Evolutionary conservation across 2,329 filamentous ascomycete species (phyloP).

Genomic region (Chaetomiaceae sp.): DNA sequence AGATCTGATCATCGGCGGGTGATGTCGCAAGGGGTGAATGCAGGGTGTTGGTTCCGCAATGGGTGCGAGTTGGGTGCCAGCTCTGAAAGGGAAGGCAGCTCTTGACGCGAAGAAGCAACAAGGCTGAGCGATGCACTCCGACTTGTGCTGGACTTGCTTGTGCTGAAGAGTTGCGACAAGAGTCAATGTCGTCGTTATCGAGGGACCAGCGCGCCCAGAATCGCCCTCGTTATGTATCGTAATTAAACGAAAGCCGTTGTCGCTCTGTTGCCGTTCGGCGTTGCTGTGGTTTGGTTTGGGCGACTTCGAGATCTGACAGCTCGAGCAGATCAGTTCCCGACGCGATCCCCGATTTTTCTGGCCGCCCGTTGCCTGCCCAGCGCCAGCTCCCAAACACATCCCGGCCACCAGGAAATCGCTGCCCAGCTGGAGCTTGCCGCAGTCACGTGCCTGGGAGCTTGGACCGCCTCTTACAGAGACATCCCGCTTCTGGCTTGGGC

Average conservation of each 20-base stretch:
- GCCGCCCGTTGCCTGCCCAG: conserved; percentile 12
- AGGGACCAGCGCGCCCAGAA: not conserved
- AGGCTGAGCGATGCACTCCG: too few relatives aligned
- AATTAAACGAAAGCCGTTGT: not conserved
- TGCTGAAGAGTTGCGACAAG: too few relatives aligned
- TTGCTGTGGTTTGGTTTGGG: not conserved
- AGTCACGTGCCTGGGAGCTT: conserved; percentile 26
- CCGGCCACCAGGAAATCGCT: conserved; percentile 6
- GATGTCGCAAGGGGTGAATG: not conserved
- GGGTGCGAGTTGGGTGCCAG: not conserved
- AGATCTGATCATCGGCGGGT: conserved; percentile 24
- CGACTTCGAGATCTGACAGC: not conserved
- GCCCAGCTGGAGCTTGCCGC: conserved; percentile 15
- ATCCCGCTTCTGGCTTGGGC: not conserved
- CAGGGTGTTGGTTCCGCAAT: not conserved
- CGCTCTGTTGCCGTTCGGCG: not conserved
- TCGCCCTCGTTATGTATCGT: not conserved
- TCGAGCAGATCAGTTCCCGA: not conserved
- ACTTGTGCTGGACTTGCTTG: too few relatives aligned
- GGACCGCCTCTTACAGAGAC: conserved; percentile 19
- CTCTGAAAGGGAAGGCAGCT: too few relatives aligned
- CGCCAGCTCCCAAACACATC: conserved; percentile 12
- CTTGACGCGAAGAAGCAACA: too few relatives aligned
- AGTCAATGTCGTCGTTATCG: too few relatives aligned
- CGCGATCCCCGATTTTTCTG: conserved; percentile 24